Conservation (phyloP, 2,329 filamentous ascomycete species). For the Bipolaris oryzae region DNA sequence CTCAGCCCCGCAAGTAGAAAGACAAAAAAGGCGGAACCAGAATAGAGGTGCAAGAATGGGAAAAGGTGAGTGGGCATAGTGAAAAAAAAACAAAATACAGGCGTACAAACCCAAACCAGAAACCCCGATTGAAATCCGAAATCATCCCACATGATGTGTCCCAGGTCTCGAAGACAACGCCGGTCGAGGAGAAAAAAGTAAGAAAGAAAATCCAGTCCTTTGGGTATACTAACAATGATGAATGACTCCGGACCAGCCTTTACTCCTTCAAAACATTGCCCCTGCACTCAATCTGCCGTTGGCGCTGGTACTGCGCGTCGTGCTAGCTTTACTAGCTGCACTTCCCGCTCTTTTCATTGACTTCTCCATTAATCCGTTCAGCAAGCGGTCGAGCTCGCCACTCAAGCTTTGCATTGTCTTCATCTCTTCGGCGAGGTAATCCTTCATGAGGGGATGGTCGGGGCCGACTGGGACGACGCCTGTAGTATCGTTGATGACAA, state of each 20-base stretch:
- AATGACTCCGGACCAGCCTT: slow-evolving; percentile 2
- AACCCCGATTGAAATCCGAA: background rate
- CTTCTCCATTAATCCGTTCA: slow-evolving; percentile 75
- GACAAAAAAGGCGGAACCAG: background rate
- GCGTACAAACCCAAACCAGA: background rate
- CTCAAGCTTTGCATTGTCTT: slow-evolving; percentile 86
- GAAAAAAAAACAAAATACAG: background rate
- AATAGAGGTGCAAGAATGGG: no score
- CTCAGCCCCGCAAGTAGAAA: background rate
- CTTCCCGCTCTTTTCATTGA: slow-evolving; percentile 40
- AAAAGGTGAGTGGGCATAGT: background rate
- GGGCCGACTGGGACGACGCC: slow-evolving; percentile 77
- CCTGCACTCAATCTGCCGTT: slow-evolving; percentile 15
- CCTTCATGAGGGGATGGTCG: slow-evolving; percentile 84
- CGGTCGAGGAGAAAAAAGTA: background rate
- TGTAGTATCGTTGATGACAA: slow-evolving; percentile 91
- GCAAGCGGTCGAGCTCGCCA: slow-evolving; percentile 84
- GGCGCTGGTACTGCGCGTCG: slow-evolving; percentile 12
- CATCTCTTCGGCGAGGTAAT: slow-evolving; percentile 85
- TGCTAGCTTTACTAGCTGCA: slow-evolving; percentile 19
- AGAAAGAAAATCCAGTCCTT: background rate
- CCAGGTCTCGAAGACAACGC: background rate
- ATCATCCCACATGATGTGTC: slow-evolving; percentile 5
- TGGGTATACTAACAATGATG: slow-evolving; percentile 14
- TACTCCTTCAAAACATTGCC: slow-evolving; percentile 3